Evolutionary conservation across 2,329 filamentous ascomycete genomes (phyloP), one percentile per base, ranked within the genome.

Genomic region (Nemania serpens): DNA sequence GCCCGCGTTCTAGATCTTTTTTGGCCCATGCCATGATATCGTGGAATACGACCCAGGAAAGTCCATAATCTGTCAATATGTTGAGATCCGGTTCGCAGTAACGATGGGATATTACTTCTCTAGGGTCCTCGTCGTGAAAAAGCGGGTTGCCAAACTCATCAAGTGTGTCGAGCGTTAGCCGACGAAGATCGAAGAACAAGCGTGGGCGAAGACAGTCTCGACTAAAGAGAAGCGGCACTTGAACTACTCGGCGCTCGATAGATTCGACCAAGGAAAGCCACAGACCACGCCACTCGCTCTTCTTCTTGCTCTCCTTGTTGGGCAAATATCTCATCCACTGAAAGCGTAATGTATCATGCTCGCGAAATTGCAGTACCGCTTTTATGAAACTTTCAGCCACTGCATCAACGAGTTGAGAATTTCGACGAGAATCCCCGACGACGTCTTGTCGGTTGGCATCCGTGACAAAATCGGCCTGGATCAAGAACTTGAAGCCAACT

Each of bases 391-490:
- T 73, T 0, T 72, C 66, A 0, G 76, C 75, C 7, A 47, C 11
- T 83, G 72, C 3, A 69, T 70, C 4, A 68, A 52, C 0, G 75
- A 59, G 0, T 83, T 72, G 0, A 34, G 61, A 17, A 55, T 84
- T 84, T 15, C 80, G 65, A 1, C 34, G 49, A 0, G 79, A 81
- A 2, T 69, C 70, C 0, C 62, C 51, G n/a, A 71, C 67, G 15
- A 82, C 72, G 48, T 79, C 77, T 62, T 83, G 71, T 0, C 81
- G 72, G 61, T 71, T 80, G 3, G 78, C 80, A 15, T 76, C 67
- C 0, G 77, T 82, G 41, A 79, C 78, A 56, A 83, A 84, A 61
- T 84, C 81, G 6, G 78, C 73, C 9, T 84, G 81, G 11, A 84
- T 79, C 1, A 83, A 66, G 45, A 84, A 83, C 12, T 76, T 79